Evolutionary conservation across 371 early-diverging fungal species (phyloP), one percentile per base, ranked within the genome.

Genomic region (Mucor plumbeus): DNA sequence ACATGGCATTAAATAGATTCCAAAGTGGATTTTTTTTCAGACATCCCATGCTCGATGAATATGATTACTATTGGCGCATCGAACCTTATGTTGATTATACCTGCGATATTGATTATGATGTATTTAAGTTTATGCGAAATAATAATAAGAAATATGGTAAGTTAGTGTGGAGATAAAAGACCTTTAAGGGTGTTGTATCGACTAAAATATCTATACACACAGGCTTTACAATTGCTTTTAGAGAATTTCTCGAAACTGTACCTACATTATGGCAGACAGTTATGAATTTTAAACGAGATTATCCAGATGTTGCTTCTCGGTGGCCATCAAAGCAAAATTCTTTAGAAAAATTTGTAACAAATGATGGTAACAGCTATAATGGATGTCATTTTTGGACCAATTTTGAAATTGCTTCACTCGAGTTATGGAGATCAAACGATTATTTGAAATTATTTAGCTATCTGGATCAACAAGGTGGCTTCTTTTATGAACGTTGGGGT

Each of bases 401-500:
- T 56, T 83, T 85, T 68, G 80, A 81, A 75, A 95, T 98, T 55
- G 98, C 88, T 31, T 86, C 87, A 48, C 82, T 97, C 71, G 86
- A 90, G 14, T 85, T 96, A 70, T 95, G 92, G 83, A 85, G 97
- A 71, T 84, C 87, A 19, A 79, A 86, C 15, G 85, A 84, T 44
- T 98, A 97, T 70, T 64, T 82, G 21, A 83, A 85, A 39, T 91
- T 87, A 61, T 98, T 99, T 70, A 80, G 90, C 39, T 91, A 87
- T 71, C 69, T 99, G 59, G 98, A 99, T 74, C 80, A 79, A 56
- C 66, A 85, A 14, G 97, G 97, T 15, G 97, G 97, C 0, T 99
- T 97, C 84, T 97, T 92, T 75, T 97, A 97, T 74, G 97, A 97
- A 70, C 65, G 73, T 6, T 98, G 98, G 98, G 98, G 98, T 5